Base-by-base conservation (phyloP, 2,329 filamentous ascomycete species). In the Tricladium varicosporioides region DNA sequence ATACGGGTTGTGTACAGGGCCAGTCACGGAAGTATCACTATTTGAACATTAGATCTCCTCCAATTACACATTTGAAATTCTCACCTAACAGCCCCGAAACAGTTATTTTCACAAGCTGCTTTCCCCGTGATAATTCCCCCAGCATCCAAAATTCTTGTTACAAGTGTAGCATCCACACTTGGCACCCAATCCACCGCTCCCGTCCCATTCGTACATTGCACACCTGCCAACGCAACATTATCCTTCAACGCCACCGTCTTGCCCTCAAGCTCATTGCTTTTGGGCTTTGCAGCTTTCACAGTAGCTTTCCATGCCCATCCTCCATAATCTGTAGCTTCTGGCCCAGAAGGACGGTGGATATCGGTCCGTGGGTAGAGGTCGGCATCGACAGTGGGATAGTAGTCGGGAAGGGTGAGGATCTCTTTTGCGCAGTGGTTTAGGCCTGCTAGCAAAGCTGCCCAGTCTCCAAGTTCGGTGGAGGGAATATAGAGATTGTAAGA, bases 231-330 rank as follows among this genome's bases (percentile, higher is more conserved):
- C 1, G 61, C 64, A 33, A 67, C 59, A 50, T 67, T 67, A 50
- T 66, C 60, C 49, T 66, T 66, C 5, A 65, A 31, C 10, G 63
- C 64, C 18, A 67, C 18, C 1, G 58, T 64, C 16, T 59, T 60
- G 1, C 60, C 65, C 8, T 48, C 46, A 15, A 67, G 49, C 36
- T 59, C 51, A 33, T 42, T 32, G 32, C 51, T 60, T 15, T 58
- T 63, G 4, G 63, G 59, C 5, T 54, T 57, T 36, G 67, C 69
- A 22, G 68, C 76, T 46, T 68, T 68, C 45, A 82, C 80, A 3
- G 74, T 67, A 47, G 80, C 80, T 42, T 72, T 76, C 62, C 80
- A 78, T 1, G 78, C 65, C 64, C 65, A 67, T 5, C 64, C 63
- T 4, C 63, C 62, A 36, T 56, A 46, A 49, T 67, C 63, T 3